Evolutionary conservation across 805 yeast genomes (phyloP), one percentile per base, ranked within the genome.

Genomic region (Kluyveromyces dobzhanskii): DNA sequence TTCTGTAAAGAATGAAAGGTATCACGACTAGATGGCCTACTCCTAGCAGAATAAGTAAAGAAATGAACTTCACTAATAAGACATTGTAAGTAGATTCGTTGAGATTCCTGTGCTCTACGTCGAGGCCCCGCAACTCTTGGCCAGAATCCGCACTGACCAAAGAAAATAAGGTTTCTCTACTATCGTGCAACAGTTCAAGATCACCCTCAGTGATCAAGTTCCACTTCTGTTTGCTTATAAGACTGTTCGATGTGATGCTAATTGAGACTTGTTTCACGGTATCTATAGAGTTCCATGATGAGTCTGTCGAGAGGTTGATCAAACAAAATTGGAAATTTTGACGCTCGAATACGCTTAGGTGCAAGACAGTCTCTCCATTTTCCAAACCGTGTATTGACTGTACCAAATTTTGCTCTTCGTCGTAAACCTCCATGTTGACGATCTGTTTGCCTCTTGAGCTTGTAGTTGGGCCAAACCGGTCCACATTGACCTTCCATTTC

Each of bases 231-330:
- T 14, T 25, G 16, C 28, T 31, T 9, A 33, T 35, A 10, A 25
- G 23, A 4, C 30, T 40, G 14, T 42, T 36, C 7, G 44, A 35
- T 5, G 45, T 48, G 8, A 56, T 35, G 12, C 45, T 40, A 7
- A 57, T 29, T 4, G 51, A 32, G 16, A 57, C 43, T 12, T 37
- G 38, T 35, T 53, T 54, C 14, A 40, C 45, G 7, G 44, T 34
- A 39, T 59, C 62, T 11, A 49, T 38, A 13, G 56, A 47, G 10
- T 45, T 38, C 69, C 69, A 65, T 3, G 68, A 62, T 2, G 53
- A 48, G 45, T 65, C 68, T 27, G 34, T 49, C 6, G 57, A 55
- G 13, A 44, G 23, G 39, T 64, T 63, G 4, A 42, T 33, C 13
- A 62, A 46, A 41, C 69, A 64, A 2, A 62, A 19, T 11, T 47